These are phyloP conservation scores for Debaryomyces fabryi DNA, from an alignment of 1,139 yeast species.

Conservation along the genomic window DNA sequence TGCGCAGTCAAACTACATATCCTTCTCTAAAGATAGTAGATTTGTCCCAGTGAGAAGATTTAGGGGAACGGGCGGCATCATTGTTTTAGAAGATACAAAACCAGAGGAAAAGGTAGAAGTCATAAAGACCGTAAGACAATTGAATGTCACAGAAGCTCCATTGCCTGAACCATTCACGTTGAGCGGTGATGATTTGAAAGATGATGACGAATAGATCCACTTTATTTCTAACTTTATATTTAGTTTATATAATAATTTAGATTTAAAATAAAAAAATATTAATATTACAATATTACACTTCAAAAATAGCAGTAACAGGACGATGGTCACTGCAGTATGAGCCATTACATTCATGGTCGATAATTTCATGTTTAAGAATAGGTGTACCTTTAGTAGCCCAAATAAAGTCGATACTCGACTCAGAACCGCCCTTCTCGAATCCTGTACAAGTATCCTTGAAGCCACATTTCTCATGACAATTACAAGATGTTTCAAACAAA, in stretches of 20 bases:
- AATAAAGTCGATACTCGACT: constrained; percentile 20
- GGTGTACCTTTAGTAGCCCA: constrained; percentile 14
- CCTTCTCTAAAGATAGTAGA: constrained; percentile 75
- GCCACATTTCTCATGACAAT: constrained; percentile 14
- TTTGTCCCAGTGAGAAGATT: constrained; percentile 83
- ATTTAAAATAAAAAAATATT: constrained; percentile 1
- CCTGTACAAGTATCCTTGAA: constrained; percentile 15
- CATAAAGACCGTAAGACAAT: constrained; percentile 85
- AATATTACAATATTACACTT: constrained; percentile 11
- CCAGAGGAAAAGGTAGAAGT: constrained; percentile 68
- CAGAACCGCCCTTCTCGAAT: constrained; percentile 19
- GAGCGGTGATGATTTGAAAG: constrained; percentile 52
- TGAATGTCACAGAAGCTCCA: constrained; percentile 84
- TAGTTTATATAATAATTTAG: constrained; percentile 3
- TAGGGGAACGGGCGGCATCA: constrained; percentile 79
- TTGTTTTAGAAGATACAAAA: constrained; percentile 70
- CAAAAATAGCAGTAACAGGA: constrained; percentile 23
- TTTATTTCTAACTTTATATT: constrained; percentile 6
- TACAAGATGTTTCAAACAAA: constrained; percentile 13
- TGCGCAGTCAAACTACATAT: constrained; percentile 80
- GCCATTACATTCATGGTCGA: constrained; percentile 16
- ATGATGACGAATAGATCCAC: constrained; percentile 27
- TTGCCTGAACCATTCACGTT: constrained; percentile 83
- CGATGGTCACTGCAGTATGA: constrained; percentile 23
- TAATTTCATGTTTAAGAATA: constrained; percentile 15